phyloP scores from a whole-genome alignment of 352 stramenopile species.

The Pythium rhizo-oryzae region DNA sequence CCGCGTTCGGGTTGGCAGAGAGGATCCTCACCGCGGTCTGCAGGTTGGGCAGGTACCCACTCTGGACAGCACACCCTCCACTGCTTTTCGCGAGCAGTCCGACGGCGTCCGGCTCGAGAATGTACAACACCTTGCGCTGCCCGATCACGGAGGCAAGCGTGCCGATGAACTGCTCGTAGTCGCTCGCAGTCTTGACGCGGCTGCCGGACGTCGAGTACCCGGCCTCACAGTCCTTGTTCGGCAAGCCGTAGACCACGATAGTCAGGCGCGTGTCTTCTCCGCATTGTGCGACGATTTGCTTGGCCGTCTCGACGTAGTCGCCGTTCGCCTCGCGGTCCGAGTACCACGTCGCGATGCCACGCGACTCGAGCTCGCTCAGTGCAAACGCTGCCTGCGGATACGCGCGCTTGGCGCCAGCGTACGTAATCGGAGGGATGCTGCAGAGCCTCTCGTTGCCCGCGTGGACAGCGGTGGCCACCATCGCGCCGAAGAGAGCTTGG shows the following conservation, averaged over 20 bases:
- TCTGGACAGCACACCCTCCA: conserved; percentile 41
- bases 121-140: conserved; percentile 64
- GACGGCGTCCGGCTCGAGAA: conserved; percentile 66
- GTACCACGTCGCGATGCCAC: conserved; percentile 62
- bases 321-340: conserved; percentile 39
- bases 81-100: conserved; percentile 44
- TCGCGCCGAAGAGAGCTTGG: background rate
- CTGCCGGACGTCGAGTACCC: conserved; percentile 42
- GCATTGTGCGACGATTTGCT: conserved; percentile 40
- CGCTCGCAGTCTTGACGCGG: conserved; percentile 34
- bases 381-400: conserved; percentile 54
- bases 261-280: conserved; percentile 44
- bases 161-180: conserved; percentile 54
- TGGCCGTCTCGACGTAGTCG: conserved; percentile 43
- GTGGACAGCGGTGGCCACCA: background rate
- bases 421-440: conserved; percentile 39
- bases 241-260: conserved; percentile 73
- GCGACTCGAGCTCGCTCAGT: conserved; percentile 58
- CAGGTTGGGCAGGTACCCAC: conserved; percentile 56
- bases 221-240: conserved; percentile 71
- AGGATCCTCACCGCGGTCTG: conserved; percentile 42
- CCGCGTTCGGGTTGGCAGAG: conserved; percentile 50
- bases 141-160: conserved; percentile 44
- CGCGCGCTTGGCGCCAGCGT: conserved; percentile 43
- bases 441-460: conserved; percentile 44